These are phyloP conservation scores for Globisporangium spiculum DNA, from an alignment of 352 stramenopile species.

Conservation along the genomic window DNA sequence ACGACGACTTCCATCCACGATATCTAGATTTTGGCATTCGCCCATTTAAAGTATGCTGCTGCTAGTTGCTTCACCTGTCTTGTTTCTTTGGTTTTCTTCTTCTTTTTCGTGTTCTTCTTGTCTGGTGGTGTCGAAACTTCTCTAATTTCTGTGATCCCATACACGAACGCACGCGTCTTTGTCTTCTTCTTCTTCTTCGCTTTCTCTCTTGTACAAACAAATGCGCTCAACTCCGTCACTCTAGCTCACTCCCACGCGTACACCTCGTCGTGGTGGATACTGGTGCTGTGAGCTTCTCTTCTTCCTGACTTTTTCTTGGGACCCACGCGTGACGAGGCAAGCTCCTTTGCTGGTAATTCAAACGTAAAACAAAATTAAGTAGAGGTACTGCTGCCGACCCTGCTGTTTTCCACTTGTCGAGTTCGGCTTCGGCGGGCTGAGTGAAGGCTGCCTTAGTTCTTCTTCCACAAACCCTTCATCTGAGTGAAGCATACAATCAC, in stretches of 20 bases:
- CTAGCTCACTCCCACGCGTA: background rate
- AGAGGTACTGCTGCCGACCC: constrained; percentile 8
- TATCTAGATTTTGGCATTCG: constrained; percentile 13
- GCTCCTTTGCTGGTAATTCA: constrained; percentile 13
- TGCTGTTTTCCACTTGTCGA: background rate
- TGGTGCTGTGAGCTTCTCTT: background rate
- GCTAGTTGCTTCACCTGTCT: background rate
- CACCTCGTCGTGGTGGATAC: background rate
- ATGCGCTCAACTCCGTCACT: background rate
- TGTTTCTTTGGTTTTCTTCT: constrained; percentile 3
- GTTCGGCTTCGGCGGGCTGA: background rate
- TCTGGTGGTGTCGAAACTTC: constrained; percentile 1
- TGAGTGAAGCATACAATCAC: constrained; percentile 12
- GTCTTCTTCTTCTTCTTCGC: background rate
- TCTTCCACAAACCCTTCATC: constrained; percentile 86
- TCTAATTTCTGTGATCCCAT: constrained; percentile 9
- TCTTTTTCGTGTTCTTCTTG: background rate
- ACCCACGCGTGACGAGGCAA: background rate
- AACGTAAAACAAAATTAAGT: constrained; percentile 32
- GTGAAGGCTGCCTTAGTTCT: constrained; percentile 45
- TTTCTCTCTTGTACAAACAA: constrained; percentile 16
- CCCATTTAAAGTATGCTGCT: constrained; percentile 9
- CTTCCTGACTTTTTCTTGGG: background rate
- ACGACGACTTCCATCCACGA: constrained; percentile 1
- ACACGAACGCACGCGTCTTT: background rate